Conservation (phyloP, 129 eudicot species). For the Glebionis coronaria region DNA sequence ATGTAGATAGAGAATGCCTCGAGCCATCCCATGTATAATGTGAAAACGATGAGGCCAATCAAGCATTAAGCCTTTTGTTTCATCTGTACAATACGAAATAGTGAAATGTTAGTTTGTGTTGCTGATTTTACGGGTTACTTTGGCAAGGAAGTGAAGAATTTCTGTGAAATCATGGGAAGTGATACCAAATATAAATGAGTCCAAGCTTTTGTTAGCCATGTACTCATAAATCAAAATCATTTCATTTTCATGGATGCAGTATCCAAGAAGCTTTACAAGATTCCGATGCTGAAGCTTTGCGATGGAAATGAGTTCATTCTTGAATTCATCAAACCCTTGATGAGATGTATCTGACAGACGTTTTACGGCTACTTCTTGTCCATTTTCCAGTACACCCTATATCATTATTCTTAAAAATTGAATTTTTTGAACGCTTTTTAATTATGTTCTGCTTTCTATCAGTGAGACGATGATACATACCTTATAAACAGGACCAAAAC, state of each 20-base stretch:
- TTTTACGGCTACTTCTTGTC: constrained; percentile 28
- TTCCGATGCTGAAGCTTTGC: constrained; percentile 32
- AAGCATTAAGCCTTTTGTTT: constrained; percentile 11
- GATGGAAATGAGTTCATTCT: constrained; percentile 18
- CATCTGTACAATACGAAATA: constrained; percentile 15
- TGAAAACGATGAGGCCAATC: constrained; percentile 23
- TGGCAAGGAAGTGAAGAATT: neutral
- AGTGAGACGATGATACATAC: neutral
- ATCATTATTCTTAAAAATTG: too few relatives aligned
- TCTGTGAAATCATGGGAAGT: neutral
- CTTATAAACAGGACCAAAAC: constrained; percentile 28
- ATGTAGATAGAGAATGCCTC: constrained; percentile 28
- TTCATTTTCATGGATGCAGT: constrained; percentile 30
- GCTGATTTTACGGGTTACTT: too few relatives aligned
- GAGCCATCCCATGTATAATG: constrained; percentile 28
- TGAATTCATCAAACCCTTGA: constrained; percentile 31
- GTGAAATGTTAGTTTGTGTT: neutral
- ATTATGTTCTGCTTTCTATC: too few relatives aligned
- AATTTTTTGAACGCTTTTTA: too few relatives aligned
- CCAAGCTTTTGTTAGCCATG: constrained; percentile 36
- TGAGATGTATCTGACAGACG: constrained; percentile 18
- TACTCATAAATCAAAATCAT: constrained; percentile 30
- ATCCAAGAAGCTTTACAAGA: constrained; percentile 32
- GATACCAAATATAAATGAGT: constrained; percentile 25
- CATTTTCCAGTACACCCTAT: constrained; percentile 27